Base-by-base conservation (phyloP, 2,329 filamentous ascomycete genomes). In the Spiromastix sp. region DNA sequence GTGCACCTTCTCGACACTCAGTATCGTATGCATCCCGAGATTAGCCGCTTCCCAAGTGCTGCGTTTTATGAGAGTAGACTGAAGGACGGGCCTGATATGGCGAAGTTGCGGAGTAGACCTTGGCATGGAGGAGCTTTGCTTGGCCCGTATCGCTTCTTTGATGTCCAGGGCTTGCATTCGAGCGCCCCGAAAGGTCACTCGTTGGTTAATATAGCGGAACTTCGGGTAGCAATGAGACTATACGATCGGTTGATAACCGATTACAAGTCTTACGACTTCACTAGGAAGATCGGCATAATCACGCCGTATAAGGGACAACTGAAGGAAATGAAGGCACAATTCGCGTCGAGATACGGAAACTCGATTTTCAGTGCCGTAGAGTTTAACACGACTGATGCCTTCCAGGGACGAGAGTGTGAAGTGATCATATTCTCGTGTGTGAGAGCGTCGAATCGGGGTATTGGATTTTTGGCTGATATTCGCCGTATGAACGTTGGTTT, bases 341-440 rank as follows among this genome's bases (percentile, higher is more conserved):
- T 98, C 56, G 63, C 69, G 6, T 64, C 71, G 10, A 70, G 69
- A 28, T 96, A 82, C 51, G 86, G 89, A 22, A 74, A 83, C 3
- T 61, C 58, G 0, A 86, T 98, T 45, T 71, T 79, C 16, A 79
- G 82, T 20, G 72, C 73, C 13, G 81, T 98, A 45, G 93, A 98
- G 47, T 98, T 98, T 72, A 98, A 98, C 58, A 98, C 91, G 0
- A 98, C 91, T 1, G 91, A 98, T 62, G 93, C 91, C 12, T 98
- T 95, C 58, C 86, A 98, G 58, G 91, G 91, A 43, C 79, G 93
- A 47, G 91, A 98, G 60, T 91, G 86, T 51, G 91, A 98, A 54
- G 81, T 98, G 43, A 96, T 98, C 58, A 96, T 98, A 44, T 98
- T 98, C 66, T 96, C 91, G 26, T 98, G 93, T 59, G 91, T 98